Conservation (phyloP, 1,139 yeast genomes). For the Debaryomyces coudertii region DNA sequence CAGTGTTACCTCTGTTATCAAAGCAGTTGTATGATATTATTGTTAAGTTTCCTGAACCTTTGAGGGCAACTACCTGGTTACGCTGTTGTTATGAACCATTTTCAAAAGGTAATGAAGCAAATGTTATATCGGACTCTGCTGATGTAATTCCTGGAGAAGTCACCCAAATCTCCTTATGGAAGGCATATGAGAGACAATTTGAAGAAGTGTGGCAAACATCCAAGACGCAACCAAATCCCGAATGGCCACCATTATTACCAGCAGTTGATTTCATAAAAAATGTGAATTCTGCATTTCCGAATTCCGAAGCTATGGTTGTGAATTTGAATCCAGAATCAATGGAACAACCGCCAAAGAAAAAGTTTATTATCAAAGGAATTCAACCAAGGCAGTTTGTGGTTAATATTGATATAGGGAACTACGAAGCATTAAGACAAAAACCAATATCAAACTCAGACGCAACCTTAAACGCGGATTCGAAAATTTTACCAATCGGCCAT, state of each 20-base stretch:
- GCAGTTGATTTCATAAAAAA: slow-evolving; percentile 97
- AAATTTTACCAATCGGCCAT: slow-evolving; percentile 38
- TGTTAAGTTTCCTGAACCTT: slow-evolving; percentile 75
- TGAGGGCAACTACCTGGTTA: slow-evolving; percentile 93
- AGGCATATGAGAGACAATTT: slow-evolving; percentile 88
- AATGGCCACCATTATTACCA: slow-evolving; percentile 69
- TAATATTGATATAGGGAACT: slow-evolving; percentile 47
- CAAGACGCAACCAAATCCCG: slow-evolving; percentile 42
- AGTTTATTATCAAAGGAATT: slow-evolving; percentile 90
- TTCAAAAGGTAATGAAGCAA: slow-evolving; percentile 24
- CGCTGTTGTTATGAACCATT: slow-evolving; percentile 84
- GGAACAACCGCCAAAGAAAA: slow-evolving; percentile 57
- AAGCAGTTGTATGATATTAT: slow-evolving; percentile 63
- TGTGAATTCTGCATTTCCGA: slow-evolving; percentile 88
- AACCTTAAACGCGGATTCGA: slow-evolving; percentile 19
- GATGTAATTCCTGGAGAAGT: slow-evolving; percentile 67
- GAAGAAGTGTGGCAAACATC: slow-evolving; percentile 43
- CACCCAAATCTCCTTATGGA: slow-evolving; percentile 95
- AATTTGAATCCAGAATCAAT: slow-evolving; percentile 45
- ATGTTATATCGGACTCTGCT: slow-evolving; percentile 22
- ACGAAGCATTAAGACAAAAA: slow-evolving; percentile 44
- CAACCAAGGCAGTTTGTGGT: slow-evolving; percentile 51
- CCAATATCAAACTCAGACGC: slow-evolving; percentile 16
- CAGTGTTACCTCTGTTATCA: slow-evolving; percentile 59
- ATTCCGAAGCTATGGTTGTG: slow-evolving; percentile 92